These are phyloP conservation scores for Mayamaea pseudoterrestris DNA, from an alignment of 108 stramenopile species.

Conservation along the genomic window DNA sequence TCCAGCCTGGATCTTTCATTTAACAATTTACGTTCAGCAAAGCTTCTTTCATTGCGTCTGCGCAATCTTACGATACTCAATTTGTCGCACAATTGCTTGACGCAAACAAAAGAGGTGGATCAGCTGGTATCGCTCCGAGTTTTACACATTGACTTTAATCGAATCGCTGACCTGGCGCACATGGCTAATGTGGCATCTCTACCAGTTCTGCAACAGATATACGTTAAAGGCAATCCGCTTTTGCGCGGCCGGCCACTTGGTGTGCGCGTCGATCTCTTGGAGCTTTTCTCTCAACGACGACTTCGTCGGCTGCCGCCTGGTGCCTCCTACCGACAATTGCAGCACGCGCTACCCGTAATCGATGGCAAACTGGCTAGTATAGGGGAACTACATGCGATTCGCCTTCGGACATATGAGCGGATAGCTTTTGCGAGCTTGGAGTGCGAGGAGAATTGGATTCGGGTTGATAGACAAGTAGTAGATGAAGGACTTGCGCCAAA, in stretches of 20 bases:
- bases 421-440: not conserved
- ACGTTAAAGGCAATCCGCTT: slow-evolving; percentile 49
- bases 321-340: slow-evolving; percentile 43
- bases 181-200: slow-evolving; percentile 46
- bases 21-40: slow-evolving; percentile 38
- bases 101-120: slow-evolving; percentile 39
- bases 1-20: slow-evolving; percentile 46
- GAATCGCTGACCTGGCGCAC: slow-evolving; percentile 33
- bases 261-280: slow-evolving; percentile 38
- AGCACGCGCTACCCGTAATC: slow-evolving; percentile 31
- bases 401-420: slow-evolving; percentile 26
- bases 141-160: slow-evolving; percentile 51
- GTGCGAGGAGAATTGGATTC: not conserved
- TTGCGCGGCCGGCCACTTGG: not conserved
- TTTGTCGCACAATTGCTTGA: slow-evolving; percentile 48
- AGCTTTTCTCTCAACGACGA: slow-evolving; percentile 39
- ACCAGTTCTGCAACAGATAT: slow-evolving; percentile 47
- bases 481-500: slow-evolving; percentile 1
- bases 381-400: slow-evolving; percentile 37
- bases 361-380: slow-evolving; percentile 34
- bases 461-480: too few relatives aligned
- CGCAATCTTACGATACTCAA: slow-evolving; percentile 59
- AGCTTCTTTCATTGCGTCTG: slow-evolving; percentile 26
- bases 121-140: slow-evolving; percentile 48
- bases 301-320: slow-evolving; percentile 20